These are phyloP conservation scores for Dillenia suffruticosa DNA, from an alignment of 164 flowering plant species.

Conservation along the genomic window DNA sequence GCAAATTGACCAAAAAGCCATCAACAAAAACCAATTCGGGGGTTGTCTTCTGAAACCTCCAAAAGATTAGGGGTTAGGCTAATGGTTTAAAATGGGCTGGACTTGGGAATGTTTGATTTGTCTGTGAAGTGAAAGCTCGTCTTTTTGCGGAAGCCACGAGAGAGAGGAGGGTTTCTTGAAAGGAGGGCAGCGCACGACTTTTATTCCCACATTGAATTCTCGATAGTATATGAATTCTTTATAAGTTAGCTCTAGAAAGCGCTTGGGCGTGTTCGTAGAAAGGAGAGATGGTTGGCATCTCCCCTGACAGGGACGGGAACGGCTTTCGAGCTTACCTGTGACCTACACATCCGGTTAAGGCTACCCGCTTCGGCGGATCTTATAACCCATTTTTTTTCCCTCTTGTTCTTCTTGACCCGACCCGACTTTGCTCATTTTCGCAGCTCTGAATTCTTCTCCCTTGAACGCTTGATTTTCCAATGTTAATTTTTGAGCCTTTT, in stretches of 20 bases:
- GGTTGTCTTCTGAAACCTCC: constrained; percentile 14
- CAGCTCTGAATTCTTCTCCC: too few species aligned
- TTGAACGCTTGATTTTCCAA: too few species aligned
- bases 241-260: background rate
- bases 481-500: too few species aligned
- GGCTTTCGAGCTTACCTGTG: constrained; percentile 41
- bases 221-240: background rate
- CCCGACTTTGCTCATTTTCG: too few species aligned
- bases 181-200: background rate
- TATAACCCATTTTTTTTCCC: constrained; percentile 21
- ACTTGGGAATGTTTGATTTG: constrained; percentile 38
- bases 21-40: constrained; percentile 53
- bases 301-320: constrained; percentile 65
- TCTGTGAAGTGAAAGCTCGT: constrained; percentile 81
- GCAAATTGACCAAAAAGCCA: constrained; percentile 41
- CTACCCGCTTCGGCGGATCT: constrained; percentile 28
- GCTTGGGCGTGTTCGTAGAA: constrained; percentile 29
- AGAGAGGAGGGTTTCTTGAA: constrained; percentile 45
- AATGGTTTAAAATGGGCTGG: constrained; percentile 34
- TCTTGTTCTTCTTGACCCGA: too few species aligned
- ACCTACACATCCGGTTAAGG: constrained; percentile 36
- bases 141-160: constrained; percentile 80
- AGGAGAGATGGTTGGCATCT: constrained; percentile 76
- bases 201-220: constrained; percentile 10
- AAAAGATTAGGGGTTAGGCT: constrained; percentile 7